Percentiles rank a stretch among this genome's conserved stretches.
Evolutionary conservation across 208 protist genomes (phyloP).

Genomic region (Trichomonas vaginalis): DNA sequence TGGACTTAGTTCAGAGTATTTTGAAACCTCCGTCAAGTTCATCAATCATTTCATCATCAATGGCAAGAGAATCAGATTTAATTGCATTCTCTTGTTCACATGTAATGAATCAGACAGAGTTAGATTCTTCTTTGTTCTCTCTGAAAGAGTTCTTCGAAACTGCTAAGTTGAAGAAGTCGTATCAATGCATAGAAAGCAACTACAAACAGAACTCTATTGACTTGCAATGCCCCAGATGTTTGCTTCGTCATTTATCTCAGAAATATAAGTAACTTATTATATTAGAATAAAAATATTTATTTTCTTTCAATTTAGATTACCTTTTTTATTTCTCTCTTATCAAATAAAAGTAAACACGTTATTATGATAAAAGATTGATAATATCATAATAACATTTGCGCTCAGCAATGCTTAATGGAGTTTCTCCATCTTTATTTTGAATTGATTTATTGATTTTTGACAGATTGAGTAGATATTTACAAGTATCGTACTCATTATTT

Average conservation of each 20-base stretch:
- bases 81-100: neutral
- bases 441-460: too few species aligned
- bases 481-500: too few species aligned
- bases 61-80: neutral
- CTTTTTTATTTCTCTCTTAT: too few species aligned
- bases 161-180: neutral
- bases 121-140: neutral
- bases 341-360: too few species aligned
- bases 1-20: neutral
- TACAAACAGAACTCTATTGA: neutral
- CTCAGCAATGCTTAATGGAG: too few species aligned
- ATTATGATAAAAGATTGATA: too few species aligned
- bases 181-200: neutral
- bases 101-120: neutral
- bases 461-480: too few species aligned
- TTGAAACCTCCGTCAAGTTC: neutral
- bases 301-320: too few species aligned
- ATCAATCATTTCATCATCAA: neutral
- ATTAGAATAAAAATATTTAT: too few species aligned
- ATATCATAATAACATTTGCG: too few species aligned
- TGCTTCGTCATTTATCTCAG: neutral
- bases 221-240: neutral
- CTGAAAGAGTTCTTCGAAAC: neutral
- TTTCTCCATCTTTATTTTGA: too few species aligned
- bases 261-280: neutral